These are phyloP conservation scores for Fremontodendron californicum DNA, from an alignment of 345 rosid genomes.

Conservation along the genomic window DNA sequence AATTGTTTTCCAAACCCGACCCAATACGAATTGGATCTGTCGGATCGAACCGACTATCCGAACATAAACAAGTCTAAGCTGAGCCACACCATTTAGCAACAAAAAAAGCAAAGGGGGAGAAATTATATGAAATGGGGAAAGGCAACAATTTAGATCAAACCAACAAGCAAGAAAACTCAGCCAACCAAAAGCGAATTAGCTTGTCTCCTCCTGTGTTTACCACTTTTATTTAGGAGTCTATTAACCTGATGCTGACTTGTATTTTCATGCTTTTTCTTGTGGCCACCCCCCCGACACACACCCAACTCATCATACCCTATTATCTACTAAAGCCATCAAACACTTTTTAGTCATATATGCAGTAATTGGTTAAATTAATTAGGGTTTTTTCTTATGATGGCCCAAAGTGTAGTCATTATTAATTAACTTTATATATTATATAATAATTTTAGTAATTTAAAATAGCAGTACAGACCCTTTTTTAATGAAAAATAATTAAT, in stretches of 20 bases:
- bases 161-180: conserved; percentile 16
- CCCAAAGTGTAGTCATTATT: not conserved
- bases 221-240: not conserved
- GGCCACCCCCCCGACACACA: conserved; percentile 13
- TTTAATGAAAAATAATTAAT: not conserved
- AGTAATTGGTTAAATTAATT: conserved; percentile 1
- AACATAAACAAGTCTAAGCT: no score
- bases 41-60: no score
- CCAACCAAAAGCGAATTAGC: conserved; percentile 9
- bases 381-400: not conserved
- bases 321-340: conserved; percentile 1
- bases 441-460: not conserved
- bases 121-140: not conserved
- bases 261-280: not conserved
- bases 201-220: conserved; percentile 12
- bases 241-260: not conserved
- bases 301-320: conserved; percentile 5
- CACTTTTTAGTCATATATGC: not conserved
- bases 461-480: not conserved
- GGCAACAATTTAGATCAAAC: conserved; percentile 15
- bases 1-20: no score
- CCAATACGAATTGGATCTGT: no score
- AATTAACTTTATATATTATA: no score
- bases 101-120: no score
- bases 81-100: conserved; percentile 8